Conservation (phyloP, 2,329 filamentous ascomycete genomes). For the Colletotrichum agaves region DNA sequence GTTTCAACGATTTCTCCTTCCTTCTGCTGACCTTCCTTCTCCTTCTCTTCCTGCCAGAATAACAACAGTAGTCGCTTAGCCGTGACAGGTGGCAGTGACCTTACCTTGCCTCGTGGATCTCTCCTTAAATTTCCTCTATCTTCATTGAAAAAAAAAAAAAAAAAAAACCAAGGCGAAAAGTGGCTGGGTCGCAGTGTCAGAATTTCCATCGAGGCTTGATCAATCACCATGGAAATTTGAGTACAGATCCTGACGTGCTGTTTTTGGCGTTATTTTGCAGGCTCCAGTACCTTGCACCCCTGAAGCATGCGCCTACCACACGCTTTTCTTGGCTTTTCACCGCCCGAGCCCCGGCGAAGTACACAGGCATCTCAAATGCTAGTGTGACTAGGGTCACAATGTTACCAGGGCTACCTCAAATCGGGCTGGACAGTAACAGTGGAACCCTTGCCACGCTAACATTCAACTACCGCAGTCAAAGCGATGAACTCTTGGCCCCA, state of each 20-base stretch:
- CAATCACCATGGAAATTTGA: no score
- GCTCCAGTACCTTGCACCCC: not conserved
- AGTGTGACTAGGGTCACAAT: no score
- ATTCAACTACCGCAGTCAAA: not conserved
- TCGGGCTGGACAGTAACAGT: no score
- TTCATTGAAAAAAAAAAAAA: no score
- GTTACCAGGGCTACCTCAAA: no score
- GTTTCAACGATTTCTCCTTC: not conserved
- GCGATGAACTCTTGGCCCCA: slow-evolving; percentile 28
- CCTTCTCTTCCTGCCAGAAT: not conserved
- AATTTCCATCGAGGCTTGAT: no score
- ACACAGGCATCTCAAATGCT: no score
- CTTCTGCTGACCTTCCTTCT: not conserved
- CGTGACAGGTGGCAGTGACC: no score
- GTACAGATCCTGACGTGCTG: not conserved
- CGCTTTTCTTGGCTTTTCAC: not conserved
- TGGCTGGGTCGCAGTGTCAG: slow-evolving; percentile 1
- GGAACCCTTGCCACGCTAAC: no score
- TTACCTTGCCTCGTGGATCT: no score
- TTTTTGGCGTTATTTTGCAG: slow-evolving; percentile 23
- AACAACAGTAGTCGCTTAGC: no score
- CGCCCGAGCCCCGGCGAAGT: not conserved
- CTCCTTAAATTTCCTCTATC: no score
- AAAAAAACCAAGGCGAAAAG: not conserved
- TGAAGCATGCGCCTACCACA: not conserved